Evolutionary conservation across 2,329 filamentous ascomycete genomes (phyloP).

Genomic region (Chalaropsis thielavioides): DNA sequence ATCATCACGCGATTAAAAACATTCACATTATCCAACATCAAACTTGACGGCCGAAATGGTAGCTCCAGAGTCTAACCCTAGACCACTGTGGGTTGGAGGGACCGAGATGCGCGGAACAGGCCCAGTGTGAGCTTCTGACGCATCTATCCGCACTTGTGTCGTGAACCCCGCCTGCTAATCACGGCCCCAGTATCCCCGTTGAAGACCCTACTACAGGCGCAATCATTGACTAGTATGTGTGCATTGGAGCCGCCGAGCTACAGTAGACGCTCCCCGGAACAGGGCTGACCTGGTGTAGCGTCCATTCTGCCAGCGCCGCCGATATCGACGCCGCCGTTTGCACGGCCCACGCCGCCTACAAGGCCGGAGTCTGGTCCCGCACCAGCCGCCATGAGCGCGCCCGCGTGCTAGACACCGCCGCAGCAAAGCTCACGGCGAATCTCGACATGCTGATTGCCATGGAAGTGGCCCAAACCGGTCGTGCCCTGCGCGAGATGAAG

Average conservation of each 20-base stretch:
- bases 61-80: not conserved
- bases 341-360: constrained; percentile 31
- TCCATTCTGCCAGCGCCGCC: constrained; percentile 28
- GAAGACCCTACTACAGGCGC: constrained; percentile 40
- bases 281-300: not conserved
- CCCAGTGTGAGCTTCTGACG: constrained; percentile 30
- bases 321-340: constrained; percentile 35
- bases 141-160: not conserved
- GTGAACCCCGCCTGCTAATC: not conserved
- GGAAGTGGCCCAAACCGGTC: constrained; percentile 33
- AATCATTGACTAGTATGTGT: constrained; percentile 34
- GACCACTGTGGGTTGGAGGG: constrained; percentile 22
- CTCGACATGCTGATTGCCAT: constrained; percentile 30
- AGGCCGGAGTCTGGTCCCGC: constrained; percentile 31
- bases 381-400: constrained; percentile 29
- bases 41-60: not conserved
- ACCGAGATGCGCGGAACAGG: constrained; percentile 26
- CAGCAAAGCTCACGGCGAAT: constrained; percentile 28
- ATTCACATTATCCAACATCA: no score
- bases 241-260: no score
- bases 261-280: not conserved
- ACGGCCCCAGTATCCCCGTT: constrained; percentile 32
- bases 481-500: constrained; percentile 26
- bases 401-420: constrained; percentile 31
- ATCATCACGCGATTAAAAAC: no score